These are phyloP conservation scores for Penicillium crustosum DNA, from an alignment of 2,329 filamentous ascomycete genomes.

Conservation along the genomic window DNA sequence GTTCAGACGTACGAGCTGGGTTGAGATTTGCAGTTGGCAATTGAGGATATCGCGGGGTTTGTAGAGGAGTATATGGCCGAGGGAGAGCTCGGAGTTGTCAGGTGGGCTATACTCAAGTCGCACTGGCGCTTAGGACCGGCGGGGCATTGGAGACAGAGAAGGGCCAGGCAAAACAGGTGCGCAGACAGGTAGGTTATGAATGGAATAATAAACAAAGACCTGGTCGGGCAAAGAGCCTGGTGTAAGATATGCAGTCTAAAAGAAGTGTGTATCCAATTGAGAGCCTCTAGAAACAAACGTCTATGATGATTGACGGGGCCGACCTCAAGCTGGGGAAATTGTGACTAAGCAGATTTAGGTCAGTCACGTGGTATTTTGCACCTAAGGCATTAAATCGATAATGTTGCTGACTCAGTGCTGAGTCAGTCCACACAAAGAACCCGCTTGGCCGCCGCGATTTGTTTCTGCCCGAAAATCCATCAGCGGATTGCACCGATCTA, in stretches of 20 bases:
- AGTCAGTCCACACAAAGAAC: constrained; percentile 39
- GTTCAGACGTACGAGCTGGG: background rate
- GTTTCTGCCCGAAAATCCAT: constrained; percentile 40
- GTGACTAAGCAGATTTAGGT: constrained; percentile 3
- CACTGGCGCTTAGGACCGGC: constrained; percentile 43
- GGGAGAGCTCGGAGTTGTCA: constrained; percentile 16
- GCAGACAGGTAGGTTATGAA: background rate
- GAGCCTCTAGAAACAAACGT: constrained; percentile 5
- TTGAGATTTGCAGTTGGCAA: background rate
- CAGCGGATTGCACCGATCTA: constrained; percentile 25
- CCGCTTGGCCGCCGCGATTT: constrained; percentile 30
- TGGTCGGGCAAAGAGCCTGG: background rate
- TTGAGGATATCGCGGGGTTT: background rate
- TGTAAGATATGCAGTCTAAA: constrained; percentile 1
- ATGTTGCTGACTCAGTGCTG: constrained; percentile 19
- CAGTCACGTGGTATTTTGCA: background rate
- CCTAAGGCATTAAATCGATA: background rate
- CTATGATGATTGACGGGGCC: constrained; percentile 6
- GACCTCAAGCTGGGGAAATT: constrained; percentile 5
- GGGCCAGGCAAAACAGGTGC: constrained; percentile 6
- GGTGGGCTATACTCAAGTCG: constrained; percentile 29
- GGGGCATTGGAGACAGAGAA: constrained; percentile 32
- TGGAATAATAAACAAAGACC: background rate
- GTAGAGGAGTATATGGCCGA: constrained; percentile 1
- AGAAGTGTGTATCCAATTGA: constrained; percentile 8